Percentiles rank a stretch among this genome's conserved stretches.
These are phyloP conservation scores for Penicillium paneum DNA, from an alignment of 2,329 filamentous ascomycete species.

Conservation along the genomic window DNA sequence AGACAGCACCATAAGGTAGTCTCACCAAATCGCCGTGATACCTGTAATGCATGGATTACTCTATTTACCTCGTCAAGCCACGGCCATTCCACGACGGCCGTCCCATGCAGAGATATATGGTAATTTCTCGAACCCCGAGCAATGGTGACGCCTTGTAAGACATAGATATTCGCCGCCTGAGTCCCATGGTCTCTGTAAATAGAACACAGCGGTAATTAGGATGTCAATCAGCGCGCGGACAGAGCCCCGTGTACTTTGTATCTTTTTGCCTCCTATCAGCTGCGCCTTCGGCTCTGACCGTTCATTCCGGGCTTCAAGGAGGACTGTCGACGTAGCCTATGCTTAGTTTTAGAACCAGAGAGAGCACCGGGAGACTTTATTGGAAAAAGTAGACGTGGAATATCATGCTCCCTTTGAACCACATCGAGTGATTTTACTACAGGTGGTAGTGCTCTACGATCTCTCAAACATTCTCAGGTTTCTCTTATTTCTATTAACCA, in stretches of 20 bases:
- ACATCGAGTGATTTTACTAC: slow-evolving; percentile 6
- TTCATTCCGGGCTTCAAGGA: slow-evolving; percentile 14
- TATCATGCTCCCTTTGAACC: slow-evolving; percentile 5
- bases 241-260: slow-evolving; percentile 10
- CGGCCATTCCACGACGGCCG: slow-evolving; percentile 13
- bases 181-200: slow-evolving; percentile 14
- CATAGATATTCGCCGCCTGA: slow-evolving; percentile 12
- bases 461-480: not conserved
- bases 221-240: slow-evolving; percentile 3
- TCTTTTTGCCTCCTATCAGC: slow-evolving; percentile 15
- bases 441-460: not conserved
- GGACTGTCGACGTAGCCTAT: not conserved
- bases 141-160: slow-evolving; percentile 12
- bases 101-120: slow-evolving; percentile 17
- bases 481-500: not conserved
- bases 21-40: slow-evolving; percentile 16
- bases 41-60: slow-evolving; percentile 18
- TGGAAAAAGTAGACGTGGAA: not conserved
- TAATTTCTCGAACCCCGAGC: slow-evolving; percentile 11
- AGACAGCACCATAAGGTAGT: slow-evolving; percentile 11
- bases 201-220: slow-evolving; percentile 9
- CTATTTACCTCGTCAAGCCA: slow-evolving; percentile 15
- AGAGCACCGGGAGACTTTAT: slow-evolving; percentile 7
- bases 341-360: not conserved
- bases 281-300: slow-evolving; percentile 6